These are phyloP conservation scores for Avicennia marina DNA, from an alignment of 257 asterid genomes.

Conservation along the genomic window DNA sequence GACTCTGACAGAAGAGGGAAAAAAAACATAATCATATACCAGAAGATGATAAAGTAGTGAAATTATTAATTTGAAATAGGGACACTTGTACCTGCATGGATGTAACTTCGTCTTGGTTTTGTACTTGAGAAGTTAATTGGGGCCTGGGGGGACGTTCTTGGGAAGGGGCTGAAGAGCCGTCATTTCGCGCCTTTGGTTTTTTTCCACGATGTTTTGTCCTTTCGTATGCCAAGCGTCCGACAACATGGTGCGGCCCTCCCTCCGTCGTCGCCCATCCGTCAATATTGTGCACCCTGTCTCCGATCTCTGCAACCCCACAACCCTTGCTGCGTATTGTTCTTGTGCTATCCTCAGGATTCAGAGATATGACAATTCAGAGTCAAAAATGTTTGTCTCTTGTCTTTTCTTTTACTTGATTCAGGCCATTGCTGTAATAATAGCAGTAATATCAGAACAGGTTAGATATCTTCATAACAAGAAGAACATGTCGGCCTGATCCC, in stretches of 20 bases:
- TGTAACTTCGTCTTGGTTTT: slow-evolving; percentile 23
- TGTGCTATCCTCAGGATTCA: neutral
- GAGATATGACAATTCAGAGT: slow-evolving; percentile 35
- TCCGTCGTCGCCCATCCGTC: slow-evolving; percentile 29
- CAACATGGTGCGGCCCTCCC: slow-evolving; percentile 37
- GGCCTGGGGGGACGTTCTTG: slow-evolving; percentile 9
- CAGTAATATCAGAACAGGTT: neutral
- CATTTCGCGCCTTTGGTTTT: slow-evolving; percentile 25
- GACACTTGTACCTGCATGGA: neutral
- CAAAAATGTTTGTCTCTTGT: too few species aligned
- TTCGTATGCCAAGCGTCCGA: slow-evolving; percentile 43
- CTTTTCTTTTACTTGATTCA: neutral
- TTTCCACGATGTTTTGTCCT: slow-evolving; percentile 12
- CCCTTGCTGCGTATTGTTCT: neutral
- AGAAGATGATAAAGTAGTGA: neutral
- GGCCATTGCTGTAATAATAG: neutral
- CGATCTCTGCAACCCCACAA: neutral
- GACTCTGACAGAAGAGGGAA: slow-evolving; percentile 12
- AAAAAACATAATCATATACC: too few species aligned
- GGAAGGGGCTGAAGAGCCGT: slow-evolving; percentile 28
- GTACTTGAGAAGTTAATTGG: slow-evolving; percentile 13
- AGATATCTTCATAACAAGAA: neutral
- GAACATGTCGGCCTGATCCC: too few species aligned
- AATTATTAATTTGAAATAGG: neutral
- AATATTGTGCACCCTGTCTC: slow-evolving; percentile 29